These are phyloP conservation scores for Zygoascus meyerae DNA, from an alignment of 1,139 yeast genomes.

Conservation along the genomic window DNA sequence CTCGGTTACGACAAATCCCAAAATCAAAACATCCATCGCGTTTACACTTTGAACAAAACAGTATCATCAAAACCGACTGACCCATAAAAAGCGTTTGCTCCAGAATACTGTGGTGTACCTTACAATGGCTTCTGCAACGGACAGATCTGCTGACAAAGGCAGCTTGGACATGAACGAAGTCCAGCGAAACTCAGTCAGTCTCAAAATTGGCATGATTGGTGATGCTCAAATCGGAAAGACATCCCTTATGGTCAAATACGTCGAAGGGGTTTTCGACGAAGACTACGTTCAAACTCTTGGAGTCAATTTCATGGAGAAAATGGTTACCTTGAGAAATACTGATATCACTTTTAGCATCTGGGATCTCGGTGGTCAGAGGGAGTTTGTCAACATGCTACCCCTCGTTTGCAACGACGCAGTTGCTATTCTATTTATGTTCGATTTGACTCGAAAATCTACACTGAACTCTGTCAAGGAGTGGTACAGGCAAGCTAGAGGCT, in stretches of 20 bases:
- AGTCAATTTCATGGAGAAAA: slow-evolving; percentile 91
- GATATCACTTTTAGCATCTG: slow-evolving; percentile 89
- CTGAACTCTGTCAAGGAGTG: slow-evolving; percentile 86
- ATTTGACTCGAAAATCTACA: slow-evolving; percentile 80
- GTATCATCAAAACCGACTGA: no score
- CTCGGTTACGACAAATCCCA: no score
- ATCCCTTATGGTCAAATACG: slow-evolving; percentile 93
- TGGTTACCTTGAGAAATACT: slow-evolving; percentile 78
- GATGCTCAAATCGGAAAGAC: slow-evolving; percentile 99
- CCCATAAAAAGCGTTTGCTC: no score
- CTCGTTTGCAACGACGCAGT: slow-evolving; percentile 91
- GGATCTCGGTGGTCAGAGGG: slow-evolving; percentile 97
- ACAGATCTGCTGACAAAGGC: no score
- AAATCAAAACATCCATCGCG: no score
- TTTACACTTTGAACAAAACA: no score
- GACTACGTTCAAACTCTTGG: slow-evolving; percentile 92
- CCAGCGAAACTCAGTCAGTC: slow-evolving; percentile 40
- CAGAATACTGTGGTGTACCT: no score
- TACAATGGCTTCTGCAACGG: no score
- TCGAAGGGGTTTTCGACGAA: slow-evolving; percentile 88
- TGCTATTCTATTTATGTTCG: slow-evolving; percentile 89
- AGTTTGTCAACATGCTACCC: slow-evolving; percentile 94
- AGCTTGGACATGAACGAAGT: no score
- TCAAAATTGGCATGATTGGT: slow-evolving; percentile 91
- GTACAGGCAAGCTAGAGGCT: slow-evolving; percentile 90